Conservation (phyloP, 305 asterid genomes). For the Solanum aculeatissimum region DNA sequence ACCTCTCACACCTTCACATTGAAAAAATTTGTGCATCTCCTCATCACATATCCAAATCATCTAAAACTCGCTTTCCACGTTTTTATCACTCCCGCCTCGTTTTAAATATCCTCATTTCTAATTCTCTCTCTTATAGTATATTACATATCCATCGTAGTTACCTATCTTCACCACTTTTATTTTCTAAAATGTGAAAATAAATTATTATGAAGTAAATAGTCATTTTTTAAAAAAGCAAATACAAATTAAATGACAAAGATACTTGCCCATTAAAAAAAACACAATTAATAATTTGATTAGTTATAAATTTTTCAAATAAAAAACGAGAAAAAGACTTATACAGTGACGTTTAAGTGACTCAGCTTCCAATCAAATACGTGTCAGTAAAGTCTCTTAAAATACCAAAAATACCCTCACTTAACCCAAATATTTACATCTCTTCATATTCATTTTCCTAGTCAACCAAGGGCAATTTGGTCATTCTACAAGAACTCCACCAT, state of each 20-base stretch:
- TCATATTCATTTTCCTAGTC: not conserved
- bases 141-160: fast-evolving
- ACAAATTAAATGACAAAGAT: not conserved
- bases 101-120: not conserved
- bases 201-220: not conserved
- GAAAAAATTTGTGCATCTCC: not conserved
- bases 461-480: not conserved
- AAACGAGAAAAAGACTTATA: not conserved
- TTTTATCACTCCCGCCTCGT: not conserved
- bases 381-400: not conserved
- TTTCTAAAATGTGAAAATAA: not conserved
- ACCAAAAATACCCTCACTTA: not conserved
- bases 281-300: not conserved
- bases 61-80: not conserved
- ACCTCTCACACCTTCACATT: not conserved
- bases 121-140: not conserved
- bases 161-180: not conserved
- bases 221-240: not conserved
- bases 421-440: not conserved
- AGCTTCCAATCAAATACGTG: not conserved
- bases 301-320: not conserved
- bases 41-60: not conserved
- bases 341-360: not conserved
- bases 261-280: not conserved
- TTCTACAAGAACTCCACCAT: not conserved